These are phyloP conservation scores for Colletotrichum tanaceti DNA, from an alignment of 2,329 filamentous ascomycete species.

Conservation along the genomic window DNA sequence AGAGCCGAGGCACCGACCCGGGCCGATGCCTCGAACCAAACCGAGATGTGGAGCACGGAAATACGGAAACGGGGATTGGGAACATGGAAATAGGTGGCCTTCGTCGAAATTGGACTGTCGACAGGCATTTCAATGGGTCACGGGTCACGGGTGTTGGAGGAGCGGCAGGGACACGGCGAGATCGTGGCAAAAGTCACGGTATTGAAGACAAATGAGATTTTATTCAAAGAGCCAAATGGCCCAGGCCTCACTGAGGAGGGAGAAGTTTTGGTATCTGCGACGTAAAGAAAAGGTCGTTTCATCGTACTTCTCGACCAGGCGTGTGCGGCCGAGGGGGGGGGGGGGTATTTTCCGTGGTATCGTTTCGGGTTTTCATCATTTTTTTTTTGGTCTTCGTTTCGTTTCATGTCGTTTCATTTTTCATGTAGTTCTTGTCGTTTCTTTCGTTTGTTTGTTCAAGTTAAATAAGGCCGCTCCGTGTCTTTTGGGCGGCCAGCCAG, in stretches of 20 bases:
- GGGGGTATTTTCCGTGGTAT: conserved; percentile 27
- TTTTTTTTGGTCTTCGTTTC: conserved; percentile 25
- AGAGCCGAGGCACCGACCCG: too few species aligned
- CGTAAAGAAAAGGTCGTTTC: conserved; percentile 33
- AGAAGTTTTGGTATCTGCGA: conserved; percentile 31
- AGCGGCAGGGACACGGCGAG: neutral
- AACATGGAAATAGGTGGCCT: too few species aligned
- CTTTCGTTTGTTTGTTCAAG: neutral
- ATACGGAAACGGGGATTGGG: too few species aligned
- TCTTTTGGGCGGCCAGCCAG: neutral
- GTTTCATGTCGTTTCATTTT: conserved; percentile 22
- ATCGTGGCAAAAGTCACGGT: neutral
- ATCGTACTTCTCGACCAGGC: conserved; percentile 34
- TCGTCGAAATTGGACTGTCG: too few species aligned
- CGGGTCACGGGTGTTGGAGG: too few species aligned
- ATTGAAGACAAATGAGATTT: conserved; percentile 32
- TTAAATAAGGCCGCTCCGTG: neutral
- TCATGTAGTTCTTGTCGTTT: conserved; percentile 25
- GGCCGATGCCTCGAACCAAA: too few species aligned
- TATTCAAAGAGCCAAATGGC: conserved; percentile 38
- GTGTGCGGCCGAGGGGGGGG: conserved; percentile 4
- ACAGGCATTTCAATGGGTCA: too few species aligned
- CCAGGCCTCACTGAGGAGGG: conserved; percentile 27
- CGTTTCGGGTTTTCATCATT: conserved; percentile 11
- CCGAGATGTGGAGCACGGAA: too few species aligned